Evolutionary conservation across 805 yeast species (phyloP), one percentile per base, ranked within the genome.

Genomic region (Metschnikowia noctiluminum): DNA sequence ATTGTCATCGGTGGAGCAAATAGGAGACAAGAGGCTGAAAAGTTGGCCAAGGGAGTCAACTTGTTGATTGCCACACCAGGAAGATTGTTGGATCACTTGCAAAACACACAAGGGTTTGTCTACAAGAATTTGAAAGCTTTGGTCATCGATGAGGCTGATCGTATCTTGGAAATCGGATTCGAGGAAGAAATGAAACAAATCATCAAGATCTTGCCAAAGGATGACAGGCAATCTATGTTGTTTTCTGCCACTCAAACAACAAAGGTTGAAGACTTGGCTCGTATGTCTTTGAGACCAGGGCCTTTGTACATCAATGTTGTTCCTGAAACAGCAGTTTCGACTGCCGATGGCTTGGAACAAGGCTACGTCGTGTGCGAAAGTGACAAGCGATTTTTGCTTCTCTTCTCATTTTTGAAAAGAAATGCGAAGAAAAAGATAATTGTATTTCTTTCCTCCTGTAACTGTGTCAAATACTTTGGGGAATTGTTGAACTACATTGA

Each of bases 241-340:
- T 94, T 94, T 65, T 92, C 98, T n/a, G 99, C 99, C 42, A 94
- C 99, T 1, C 99, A 94, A 70, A 94, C 99, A 30, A 94, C 98
- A 37, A 94, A 95, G 71, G 99, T 94, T 55, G 98, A 94, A 69
- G 99, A 94, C 73, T 77, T 94, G 63, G 99, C 99, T 13, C 82
- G 99, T 70, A 92, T 94, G 45, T 92, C 99, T 2, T 77, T 95
- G 61, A 84, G 96, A 66, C 85, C 91, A 45, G 97, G 97, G 40
- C 98, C 99, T 11, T 70, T 81, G 51, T 95, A 91, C 69, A 94
- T 94, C 56, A 94, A 92, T 63, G 99, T 94, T 43, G 97, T 87
- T 54, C 83, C 85, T 42, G 88, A 84, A 60, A 80, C 85, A 40
- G 92, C 82, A 35, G 81, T 82, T 4, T 89, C 97, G 3, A 94